A percentile compares a stretch with the other conserved stretches of the same genome.
phyloP scores from a whole-genome alignment of 441 rosid species.

The Populus hybrid region DNA sequence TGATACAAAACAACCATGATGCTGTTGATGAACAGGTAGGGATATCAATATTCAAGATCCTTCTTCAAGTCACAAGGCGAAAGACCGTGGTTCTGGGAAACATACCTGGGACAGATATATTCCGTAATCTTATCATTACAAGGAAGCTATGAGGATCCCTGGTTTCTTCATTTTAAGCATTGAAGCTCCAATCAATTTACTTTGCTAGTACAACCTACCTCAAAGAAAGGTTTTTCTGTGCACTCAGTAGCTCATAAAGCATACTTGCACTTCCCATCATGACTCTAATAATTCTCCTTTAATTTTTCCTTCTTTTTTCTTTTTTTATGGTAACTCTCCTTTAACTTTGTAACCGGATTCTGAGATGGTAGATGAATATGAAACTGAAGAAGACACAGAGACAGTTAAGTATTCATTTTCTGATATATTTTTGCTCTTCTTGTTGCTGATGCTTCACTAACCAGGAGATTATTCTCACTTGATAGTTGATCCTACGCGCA shows the following conservation, averaged over 20 bases:
- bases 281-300: background rate
- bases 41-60: too few relatives aligned
- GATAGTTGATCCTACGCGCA: too few relatives aligned
- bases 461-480: too few relatives aligned
- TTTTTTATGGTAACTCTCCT: background rate
- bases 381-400: slow-evolving; percentile 44
- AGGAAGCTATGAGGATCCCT: slow-evolving; percentile 65
- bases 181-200: slow-evolving; percentile 65
- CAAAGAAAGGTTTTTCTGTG: slow-evolving; percentile 59
- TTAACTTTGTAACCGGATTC: slow-evolving; percentile 38
- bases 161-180: slow-evolving; percentile 78
- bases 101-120: slow-evolving; percentile 70
- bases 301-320: background rate
- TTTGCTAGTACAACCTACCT: slow-evolving; percentile 84
- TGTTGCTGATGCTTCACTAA: too few relatives aligned
- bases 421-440: slow-evolving; percentile 23
- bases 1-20: background rate
- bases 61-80: slow-evolving; percentile 78
- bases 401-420: slow-evolving; percentile 46
- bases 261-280: background rate
- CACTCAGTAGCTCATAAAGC: background rate
- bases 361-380: slow-evolving; percentile 79
- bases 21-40: slow-evolving; percentile 46
- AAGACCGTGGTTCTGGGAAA: slow-evolving; percentile 74
- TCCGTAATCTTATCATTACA: slow-evolving; percentile 72